phyloP scores from a whole-genome alignment of 345 rosid genomes.

The Salix viminalis region DNA sequence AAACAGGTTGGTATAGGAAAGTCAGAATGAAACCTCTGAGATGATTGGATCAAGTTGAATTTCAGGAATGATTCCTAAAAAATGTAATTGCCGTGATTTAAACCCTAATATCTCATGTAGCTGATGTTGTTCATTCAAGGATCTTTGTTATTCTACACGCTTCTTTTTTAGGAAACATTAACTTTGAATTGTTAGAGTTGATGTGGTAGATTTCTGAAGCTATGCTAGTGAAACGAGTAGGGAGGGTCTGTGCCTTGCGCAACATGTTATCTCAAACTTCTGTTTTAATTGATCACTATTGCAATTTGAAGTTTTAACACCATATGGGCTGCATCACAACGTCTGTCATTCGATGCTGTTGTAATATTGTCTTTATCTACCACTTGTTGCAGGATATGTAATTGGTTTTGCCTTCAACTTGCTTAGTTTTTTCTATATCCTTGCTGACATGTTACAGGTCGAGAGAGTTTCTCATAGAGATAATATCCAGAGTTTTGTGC shows the following conservation, averaged over 20 bases:
- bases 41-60: not conserved
- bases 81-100: not conserved
- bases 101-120: not conserved
- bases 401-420: not conserved
- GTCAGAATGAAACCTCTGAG: not conserved
- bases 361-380: not conserved
- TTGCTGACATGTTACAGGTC: constrained; percentile 48
- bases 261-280: not conserved
- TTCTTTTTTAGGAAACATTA: not conserved
- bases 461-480: constrained; percentile 93
- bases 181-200: not conserved
- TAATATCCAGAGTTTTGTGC: constrained; percentile 69
- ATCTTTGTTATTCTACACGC: not conserved
- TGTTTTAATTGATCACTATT: not conserved
- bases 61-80: not conserved
- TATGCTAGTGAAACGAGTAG: too few species aligned
- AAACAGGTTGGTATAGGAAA: not conserved
- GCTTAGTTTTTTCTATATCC: constrained; percentile 1
- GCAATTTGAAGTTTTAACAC: not conserved
- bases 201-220: not conserved
- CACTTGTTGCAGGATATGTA: not conserved
- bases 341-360: not conserved
- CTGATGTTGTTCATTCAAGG: not conserved
- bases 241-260: not conserved
- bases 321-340: not conserved